phyloP scores from a whole-genome alignment of 805 yeast species.

The Wickerhamiella dianesei region DNA sequence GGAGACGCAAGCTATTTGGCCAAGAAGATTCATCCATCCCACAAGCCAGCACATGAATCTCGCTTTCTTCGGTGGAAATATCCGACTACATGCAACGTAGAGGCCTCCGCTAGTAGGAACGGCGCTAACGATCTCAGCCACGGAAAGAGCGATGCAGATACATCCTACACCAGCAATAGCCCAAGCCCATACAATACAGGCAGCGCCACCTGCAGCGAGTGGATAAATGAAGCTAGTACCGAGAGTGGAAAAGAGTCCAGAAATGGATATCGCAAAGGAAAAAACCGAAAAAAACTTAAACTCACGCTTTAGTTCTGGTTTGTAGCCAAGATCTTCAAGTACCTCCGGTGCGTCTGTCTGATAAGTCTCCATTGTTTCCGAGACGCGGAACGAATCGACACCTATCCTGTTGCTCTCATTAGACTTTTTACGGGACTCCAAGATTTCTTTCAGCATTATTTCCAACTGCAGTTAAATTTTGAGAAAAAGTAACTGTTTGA shows the following conservation, averaged over 20 bases:
- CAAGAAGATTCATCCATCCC: slow-evolving; percentile 35
- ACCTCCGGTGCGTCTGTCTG: neutral
- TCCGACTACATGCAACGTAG: slow-evolving; percentile 37
- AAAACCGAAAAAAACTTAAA: slow-evolving; percentile 47
- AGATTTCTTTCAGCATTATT: too few species aligned
- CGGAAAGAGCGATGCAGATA: slow-evolving; percentile 41
- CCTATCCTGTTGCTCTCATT: too few species aligned
- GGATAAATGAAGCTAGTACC: slow-evolving; percentile 39
- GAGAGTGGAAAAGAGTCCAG: slow-evolving; percentile 53
- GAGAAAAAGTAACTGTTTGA: too few species aligned
- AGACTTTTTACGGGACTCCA: too few species aligned
- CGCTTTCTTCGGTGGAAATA: slow-evolving; percentile 28
- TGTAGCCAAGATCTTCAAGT: slow-evolving; percentile 38
- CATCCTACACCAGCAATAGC: slow-evolving; percentile 40
- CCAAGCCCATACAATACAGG: slow-evolving; percentile 54
- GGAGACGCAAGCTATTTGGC: slow-evolving; percentile 26
- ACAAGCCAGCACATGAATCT: slow-evolving; percentile 42
- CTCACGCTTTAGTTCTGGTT: slow-evolving; percentile 44
- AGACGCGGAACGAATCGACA: neutral
- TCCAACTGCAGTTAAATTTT: too few species aligned
- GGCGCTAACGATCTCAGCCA: slow-evolving; percentile 55
- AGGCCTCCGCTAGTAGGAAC: slow-evolving; percentile 68
- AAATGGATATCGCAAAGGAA: slow-evolving; percentile 49
- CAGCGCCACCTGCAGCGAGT: slow-evolving; percentile 42
- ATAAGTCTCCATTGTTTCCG: neutral